Conservation (phyloP, 805 yeast genomes). For the Lipomyces sp. region DNA sequence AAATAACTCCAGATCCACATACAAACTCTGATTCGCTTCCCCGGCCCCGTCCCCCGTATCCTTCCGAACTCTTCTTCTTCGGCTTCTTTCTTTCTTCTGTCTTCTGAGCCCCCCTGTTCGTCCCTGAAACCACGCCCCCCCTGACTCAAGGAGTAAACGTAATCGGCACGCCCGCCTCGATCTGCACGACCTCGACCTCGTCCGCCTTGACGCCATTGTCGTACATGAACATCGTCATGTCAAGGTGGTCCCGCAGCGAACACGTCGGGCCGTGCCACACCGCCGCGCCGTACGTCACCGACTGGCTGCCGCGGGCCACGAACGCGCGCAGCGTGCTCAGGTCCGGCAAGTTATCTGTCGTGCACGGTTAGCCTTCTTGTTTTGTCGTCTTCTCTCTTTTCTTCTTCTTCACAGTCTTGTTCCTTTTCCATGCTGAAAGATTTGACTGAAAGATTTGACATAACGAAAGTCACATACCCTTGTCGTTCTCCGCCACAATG, state of each 20-base stretch:
- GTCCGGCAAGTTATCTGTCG: slow-evolving; percentile 55
- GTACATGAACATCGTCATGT: slow-evolving; percentile 24
- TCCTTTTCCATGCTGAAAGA: slow-evolving; percentile 21
- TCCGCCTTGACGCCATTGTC: slow-evolving; percentile 18
- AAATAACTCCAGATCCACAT: no score
- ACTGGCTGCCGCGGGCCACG: slow-evolving; percentile 73
- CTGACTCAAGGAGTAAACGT: no score
- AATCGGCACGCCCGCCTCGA: slow-evolving; percentile 6
- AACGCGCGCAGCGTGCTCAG: slow-evolving; percentile 60
- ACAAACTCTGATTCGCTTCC: no score
- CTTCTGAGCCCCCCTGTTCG: background rate
- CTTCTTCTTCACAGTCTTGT: background rate
- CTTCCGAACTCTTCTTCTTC: no score
- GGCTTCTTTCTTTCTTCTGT: background rate
- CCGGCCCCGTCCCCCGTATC: no score
- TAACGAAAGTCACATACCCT: slow-evolving; percentile 35
- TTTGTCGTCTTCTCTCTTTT: background rate
- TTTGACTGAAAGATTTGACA: no score
- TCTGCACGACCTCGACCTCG: slow-evolving; percentile 12
- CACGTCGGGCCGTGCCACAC: slow-evolving; percentile 24
- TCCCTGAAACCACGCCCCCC: background rate
- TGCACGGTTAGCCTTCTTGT: slow-evolving; percentile 40
- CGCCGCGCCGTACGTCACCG: slow-evolving; percentile 54
- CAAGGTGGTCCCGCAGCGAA: slow-evolving; percentile 11
- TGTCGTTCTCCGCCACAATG: slow-evolving; percentile 64